These are phyloP conservation scores for Botrytis sinoallii DNA, from an alignment of 2,329 filamentous ascomycete genomes.

Conservation along the genomic window DNA sequence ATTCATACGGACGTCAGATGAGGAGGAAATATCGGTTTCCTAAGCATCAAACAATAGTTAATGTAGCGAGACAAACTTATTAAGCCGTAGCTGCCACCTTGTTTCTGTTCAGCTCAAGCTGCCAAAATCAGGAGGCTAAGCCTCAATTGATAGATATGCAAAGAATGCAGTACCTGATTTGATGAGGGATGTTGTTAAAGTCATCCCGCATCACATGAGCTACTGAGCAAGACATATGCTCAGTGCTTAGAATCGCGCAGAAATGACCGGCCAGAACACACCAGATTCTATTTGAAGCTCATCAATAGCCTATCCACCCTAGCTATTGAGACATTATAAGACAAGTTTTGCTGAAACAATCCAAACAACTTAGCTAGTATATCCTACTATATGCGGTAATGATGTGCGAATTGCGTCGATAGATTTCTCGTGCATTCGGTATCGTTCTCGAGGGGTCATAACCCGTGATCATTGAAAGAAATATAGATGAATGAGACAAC, in stretches of 20 bases:
- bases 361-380: neutral
- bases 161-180: neutral
- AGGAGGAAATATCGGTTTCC: neutral
- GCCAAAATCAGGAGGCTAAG: neutral
- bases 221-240: neutral
- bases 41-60: neutral
- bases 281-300: neutral
- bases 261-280: neutral
- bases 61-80: neutral
- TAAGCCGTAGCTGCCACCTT: neutral
- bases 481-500: neutral
- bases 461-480: neutral
- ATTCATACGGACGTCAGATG: neutral
- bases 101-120: neutral
- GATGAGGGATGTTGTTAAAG: neutral
- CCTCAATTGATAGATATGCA: neutral
- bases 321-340: neutral
- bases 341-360: neutral
- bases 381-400: neutral
- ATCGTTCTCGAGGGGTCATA: neutral
- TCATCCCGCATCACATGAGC: neutral
- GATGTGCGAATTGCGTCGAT: neutral
- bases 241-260: neutral
- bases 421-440: neutral
- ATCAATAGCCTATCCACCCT: neutral